Conservation (phyloP, 495 filamentous ascomycete genomes). For the Penicillium daleae region DNA sequence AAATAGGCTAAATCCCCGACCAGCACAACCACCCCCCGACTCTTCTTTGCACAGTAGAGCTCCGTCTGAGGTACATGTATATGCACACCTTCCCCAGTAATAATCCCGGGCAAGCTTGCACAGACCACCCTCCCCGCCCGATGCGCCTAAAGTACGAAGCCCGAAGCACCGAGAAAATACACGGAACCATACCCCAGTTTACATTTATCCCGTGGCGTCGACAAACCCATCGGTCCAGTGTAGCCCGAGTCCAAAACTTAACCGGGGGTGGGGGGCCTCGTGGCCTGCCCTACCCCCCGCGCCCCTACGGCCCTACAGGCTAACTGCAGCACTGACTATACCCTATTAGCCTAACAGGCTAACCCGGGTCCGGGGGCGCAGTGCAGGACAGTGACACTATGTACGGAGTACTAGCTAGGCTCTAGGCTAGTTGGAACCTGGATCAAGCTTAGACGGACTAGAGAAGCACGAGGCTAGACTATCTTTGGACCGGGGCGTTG, state of each 20-base stretch:
- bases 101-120: not conserved
- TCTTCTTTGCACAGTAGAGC: not conserved
- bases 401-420: not conserved
- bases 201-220: slow-evolving; percentile 1
- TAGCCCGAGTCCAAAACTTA: not conserved
- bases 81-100: too few species aligned
- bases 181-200: not conserved
- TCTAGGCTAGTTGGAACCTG: too few species aligned
- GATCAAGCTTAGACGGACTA: not conserved
- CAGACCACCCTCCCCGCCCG: not conserved
- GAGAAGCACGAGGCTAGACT: not conserved
- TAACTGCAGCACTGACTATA: too few species aligned
- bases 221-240: not conserved
- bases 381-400: not conserved
- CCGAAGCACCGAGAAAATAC: too few species aligned
- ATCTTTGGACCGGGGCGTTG: not conserved
- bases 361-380: not conserved
- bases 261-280: not conserved
- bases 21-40: not conserved
- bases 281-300: not conserved
- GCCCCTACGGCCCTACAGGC: too few species aligned
- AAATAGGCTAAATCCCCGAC: slow-evolving; percentile 2
- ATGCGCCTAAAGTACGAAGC: not conserved
- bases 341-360: slow-evolving; percentile 4
- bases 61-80: not conserved